Evolutionary conservation across 805 yeast genomes (phyloP).

Genomic region (Maudiozyma serrabonitensis): DNA sequence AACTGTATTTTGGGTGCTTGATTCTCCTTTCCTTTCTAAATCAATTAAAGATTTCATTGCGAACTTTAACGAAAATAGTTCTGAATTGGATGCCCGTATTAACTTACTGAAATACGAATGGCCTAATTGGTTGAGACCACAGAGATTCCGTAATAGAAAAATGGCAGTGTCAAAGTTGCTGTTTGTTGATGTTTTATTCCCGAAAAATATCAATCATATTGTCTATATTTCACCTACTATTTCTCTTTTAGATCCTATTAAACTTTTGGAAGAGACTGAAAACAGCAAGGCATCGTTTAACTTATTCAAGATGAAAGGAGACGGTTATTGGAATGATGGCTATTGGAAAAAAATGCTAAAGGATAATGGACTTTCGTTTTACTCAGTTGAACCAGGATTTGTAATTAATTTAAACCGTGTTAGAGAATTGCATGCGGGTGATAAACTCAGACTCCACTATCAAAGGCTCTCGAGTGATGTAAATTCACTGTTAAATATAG

Average conservation of each 20-base stretch:
- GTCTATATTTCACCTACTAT: slow-evolving; percentile 67
- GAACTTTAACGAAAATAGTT: slow-evolving; percentile 6
- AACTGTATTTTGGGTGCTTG: slow-evolving; percentile 80
- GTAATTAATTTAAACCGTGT: slow-evolving; percentile 67
- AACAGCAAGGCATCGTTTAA: slow-evolving; percentile 44
- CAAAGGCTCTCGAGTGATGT: slow-evolving; percentile 75
- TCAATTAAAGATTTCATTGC: slow-evolving; percentile 51
- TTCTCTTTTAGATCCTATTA: slow-evolving; percentile 72
- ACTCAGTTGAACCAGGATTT: slow-evolving; percentile 78
- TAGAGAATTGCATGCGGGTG: slow-evolving; percentile 65
- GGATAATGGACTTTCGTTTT: slow-evolving; percentile 42
- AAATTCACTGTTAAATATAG: slow-evolving; percentile 68
- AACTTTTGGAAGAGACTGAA: slow-evolving; percentile 33
- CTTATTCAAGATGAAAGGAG: slow-evolving; percentile 75
- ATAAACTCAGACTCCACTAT: slow-evolving; percentile 70
- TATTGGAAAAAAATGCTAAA: slow-evolving; percentile 67
- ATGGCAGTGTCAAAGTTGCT: slow-evolving; percentile 85
- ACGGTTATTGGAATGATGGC: slow-evolving; percentile 79
- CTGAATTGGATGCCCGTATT: slow-evolving; percentile 5
- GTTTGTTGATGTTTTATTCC: slow-evolving; percentile 80
- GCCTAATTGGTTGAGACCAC: slow-evolving; percentile 85
- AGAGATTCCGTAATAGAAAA: slow-evolving; percentile 65
- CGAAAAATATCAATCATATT: slow-evolving; percentile 61
- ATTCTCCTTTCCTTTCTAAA: slow-evolving; percentile 42
- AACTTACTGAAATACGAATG: slow-evolving; percentile 80